These are phyloP conservation scores for Fraxinus xanthoxyloides DNA, from an alignment of 305 asterid species.

Conservation along the genomic window DNA sequence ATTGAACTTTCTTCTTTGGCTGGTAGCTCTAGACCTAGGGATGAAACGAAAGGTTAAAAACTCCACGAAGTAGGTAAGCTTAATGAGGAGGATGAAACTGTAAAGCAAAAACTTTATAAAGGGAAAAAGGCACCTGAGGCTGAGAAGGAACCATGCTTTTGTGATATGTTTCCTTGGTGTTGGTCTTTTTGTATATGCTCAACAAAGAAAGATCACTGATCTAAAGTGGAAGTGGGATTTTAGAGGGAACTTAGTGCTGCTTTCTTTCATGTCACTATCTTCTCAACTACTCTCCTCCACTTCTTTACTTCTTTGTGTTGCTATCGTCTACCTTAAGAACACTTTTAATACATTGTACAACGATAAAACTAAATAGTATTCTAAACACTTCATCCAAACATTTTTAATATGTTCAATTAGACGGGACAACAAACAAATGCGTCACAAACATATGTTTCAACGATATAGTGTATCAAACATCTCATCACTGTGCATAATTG, in stretches of 20 bases:
- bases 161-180: slow-evolving; percentile 14
- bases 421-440: not conserved
- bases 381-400: not conserved
- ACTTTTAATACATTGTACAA: not conserved
- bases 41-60: slow-evolving; percentile 9
- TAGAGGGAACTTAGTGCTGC: slow-evolving; percentile 27
- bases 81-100: not conserved
- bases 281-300: slow-evolving; percentile 15
- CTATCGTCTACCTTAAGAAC: not conserved
- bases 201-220: not conserved
- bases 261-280: slow-evolving; percentile 26
- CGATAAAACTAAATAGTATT: not conserved
- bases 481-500: not conserved
- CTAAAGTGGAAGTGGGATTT: slow-evolving; percentile 4
- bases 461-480: not conserved
- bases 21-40: slow-evolving; percentile 15
- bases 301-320: not conserved
- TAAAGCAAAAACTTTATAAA: slow-evolving; percentile 6
- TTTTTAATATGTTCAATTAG: not conserved
- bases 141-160: slow-evolving; percentile 40
- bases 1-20: not conserved
- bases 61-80: slow-evolving; percentile 1
- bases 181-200: not conserved
- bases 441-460: not conserved
- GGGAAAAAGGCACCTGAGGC: slow-evolving; percentile 30